Evolutionary conservation across 495 filamentous ascomycete species (phyloP).

Genomic region (Neurospora discreta): DNA sequence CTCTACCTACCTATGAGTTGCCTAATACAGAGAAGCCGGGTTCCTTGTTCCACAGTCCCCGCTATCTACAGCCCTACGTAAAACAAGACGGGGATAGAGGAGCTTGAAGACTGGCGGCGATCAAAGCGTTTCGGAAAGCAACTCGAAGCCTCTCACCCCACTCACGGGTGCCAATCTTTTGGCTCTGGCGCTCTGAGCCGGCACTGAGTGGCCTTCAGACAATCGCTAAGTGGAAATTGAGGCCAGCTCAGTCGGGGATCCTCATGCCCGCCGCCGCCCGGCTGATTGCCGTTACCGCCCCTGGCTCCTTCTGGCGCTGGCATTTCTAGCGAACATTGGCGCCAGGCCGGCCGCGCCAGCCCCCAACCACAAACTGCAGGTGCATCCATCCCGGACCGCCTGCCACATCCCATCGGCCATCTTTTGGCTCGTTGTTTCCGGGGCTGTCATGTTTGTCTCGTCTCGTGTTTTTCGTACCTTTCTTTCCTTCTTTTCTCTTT

Average conservation of each 20-base stretch:
- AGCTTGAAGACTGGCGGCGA: too few relatives aligned
- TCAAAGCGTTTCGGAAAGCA: too few relatives aligned
- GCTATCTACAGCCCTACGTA: too few relatives aligned
- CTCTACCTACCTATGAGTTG: not conserved
- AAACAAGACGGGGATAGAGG: too few relatives aligned
- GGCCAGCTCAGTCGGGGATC: not conserved
- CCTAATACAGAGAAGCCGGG: not conserved
- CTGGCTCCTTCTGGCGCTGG: not conserved
- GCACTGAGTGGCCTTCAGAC: not conserved
- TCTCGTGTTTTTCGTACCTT: not conserved
- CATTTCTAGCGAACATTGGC: not conserved
- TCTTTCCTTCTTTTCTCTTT: not conserved
- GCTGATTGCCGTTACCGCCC: not conserved
- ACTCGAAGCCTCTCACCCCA: not conserved
- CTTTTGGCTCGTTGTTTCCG: not conserved
- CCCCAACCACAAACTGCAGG: not conserved
- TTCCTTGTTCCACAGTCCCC: too few relatives aligned
- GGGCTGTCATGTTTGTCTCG: not conserved
- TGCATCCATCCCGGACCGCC: not conserved
- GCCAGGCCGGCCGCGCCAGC: not conserved
- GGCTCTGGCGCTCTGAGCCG: not conserved
- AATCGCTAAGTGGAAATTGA: not conserved
- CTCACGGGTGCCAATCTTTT: not conserved
- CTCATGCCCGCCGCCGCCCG: not conserved
- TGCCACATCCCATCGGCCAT: not conserved